Evolutionary conservation across 2,329 filamentous ascomycete species (phyloP), one percentile per base, ranked within the genome.

Genomic region (Aspergillus spinulosporus): DNA sequence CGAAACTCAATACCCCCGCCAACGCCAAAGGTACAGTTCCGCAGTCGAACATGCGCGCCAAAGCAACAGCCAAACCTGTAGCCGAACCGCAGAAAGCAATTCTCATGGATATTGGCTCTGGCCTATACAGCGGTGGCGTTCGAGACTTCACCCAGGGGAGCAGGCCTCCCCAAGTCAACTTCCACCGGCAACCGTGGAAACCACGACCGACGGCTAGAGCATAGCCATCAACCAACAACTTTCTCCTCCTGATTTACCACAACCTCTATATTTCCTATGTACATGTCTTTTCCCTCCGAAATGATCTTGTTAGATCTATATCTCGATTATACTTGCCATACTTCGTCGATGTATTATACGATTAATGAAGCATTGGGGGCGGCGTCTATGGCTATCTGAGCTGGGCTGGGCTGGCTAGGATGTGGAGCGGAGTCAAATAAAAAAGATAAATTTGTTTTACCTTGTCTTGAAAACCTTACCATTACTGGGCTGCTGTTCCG

Each of bases 71-170:
- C 43, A 59, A 69, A 28, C 62, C 65, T 14, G 73, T 74, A 12
- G 73, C 74, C 9, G 69, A 74, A 52, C 74, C 76, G 5, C 77
- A 79, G 56, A 68, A 71, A 39, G 76, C 76, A 8, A 65, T 79
- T 31, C 64, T 79, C 6, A 76, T 78, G 73, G 76, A 78, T 52
- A 65, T 78, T 32, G 69, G 72, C 12, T 70, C 73, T 1, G 66
- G 65, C 1, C 63, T 76, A 1, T 73, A 73, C 40, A 66, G 70
- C 32, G 66, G 70, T 29, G 21, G 21, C 21, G 72, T 72, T 53
- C 64, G 64, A 32, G 60, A 58, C 29, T 54, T 62, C 15, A 60
- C 66, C 5, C 59, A 62, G 49, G 63, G 62, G 62, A 70, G 63
- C 66, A 74, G 66, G 63, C 64, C 68, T 62, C 61, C 62, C 56